These are phyloP conservation scores for Paramecium primaurelia DNA, from an alignment of 73 alveolate species.

Conservation along the genomic window DNA sequence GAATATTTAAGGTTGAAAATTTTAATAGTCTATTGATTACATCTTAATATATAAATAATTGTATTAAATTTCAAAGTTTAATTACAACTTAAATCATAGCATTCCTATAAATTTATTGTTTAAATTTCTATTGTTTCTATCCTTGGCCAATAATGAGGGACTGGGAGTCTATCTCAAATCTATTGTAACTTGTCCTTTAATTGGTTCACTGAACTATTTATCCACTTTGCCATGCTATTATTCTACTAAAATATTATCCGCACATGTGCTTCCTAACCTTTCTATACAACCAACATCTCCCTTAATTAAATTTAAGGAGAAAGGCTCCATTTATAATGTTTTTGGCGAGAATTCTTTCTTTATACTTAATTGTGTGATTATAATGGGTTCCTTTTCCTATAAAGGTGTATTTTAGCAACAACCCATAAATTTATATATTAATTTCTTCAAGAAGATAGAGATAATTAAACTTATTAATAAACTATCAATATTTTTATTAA, in stretches of 20 bases:
- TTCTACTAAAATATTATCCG: background rate
- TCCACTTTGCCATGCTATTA: background rate
- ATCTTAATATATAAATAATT: background rate
- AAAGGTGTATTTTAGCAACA: background rate
- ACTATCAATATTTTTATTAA: background rate
- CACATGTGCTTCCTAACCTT: background rate
- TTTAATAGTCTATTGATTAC: background rate
- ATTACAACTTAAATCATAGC: background rate
- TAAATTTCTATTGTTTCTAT: background rate
- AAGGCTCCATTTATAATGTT: background rate
- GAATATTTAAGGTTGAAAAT: background rate
- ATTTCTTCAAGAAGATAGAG: background rate
- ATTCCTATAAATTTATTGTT: background rate
- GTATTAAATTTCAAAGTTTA: background rate
- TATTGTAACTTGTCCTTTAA: background rate
- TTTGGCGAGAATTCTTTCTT: background rate
- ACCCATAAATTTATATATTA: background rate
- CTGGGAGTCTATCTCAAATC: background rate
- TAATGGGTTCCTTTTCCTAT: background rate
- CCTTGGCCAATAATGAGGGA: background rate
- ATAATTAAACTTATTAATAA: background rate
- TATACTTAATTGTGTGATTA: background rate
- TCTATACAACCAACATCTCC: background rate
- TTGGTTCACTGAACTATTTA: background rate
- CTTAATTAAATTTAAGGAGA: background rate